These are phyloP conservation scores for Hondaea fermentalgiana DNA, from an alignment of 108 stramenopile species.

Conservation along the genomic window DNA sequence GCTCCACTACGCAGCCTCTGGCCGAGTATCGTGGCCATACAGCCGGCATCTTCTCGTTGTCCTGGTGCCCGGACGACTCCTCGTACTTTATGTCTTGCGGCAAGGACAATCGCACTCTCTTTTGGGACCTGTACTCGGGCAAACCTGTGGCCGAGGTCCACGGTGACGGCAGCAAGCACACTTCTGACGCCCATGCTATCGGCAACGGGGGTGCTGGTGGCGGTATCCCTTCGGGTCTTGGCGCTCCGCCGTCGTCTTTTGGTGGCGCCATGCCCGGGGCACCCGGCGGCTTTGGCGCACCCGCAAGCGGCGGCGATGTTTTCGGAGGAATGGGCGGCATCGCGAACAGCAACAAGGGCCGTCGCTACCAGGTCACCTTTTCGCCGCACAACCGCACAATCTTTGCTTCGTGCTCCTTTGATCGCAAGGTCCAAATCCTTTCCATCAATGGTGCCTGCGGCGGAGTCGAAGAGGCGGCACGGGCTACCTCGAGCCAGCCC, in stretches of 20 bases:
- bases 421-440: constrained; percentile 87
- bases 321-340: neutral
- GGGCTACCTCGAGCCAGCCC: neutral
- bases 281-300: neutral
- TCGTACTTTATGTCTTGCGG: constrained; percentile 67
- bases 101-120: constrained; percentile 85
- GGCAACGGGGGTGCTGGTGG: constrained; percentile 52
- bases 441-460: constrained; percentile 57
- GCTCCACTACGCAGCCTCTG: constrained; percentile 81
- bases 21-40: constrained; percentile 73
- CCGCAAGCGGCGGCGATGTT: neutral
- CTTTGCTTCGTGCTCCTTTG: constrained; percentile 76
- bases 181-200: neutral
- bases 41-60: constrained; percentile 74
- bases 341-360: neutral
- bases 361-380: constrained; percentile 74
- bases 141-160: constrained; percentile 75
- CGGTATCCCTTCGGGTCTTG: constrained; percentile 15
- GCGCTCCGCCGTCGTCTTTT: neutral
- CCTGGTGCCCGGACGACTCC: constrained; percentile 91
- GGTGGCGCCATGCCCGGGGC: neutral
- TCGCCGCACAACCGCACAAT: constrained; percentile 78
- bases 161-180: neutral
- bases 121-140: constrained; percentile 83
- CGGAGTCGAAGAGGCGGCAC: constrained; percentile 38